Evolutionary conservation across 306 rosid species (phyloP).

Genomic region (Parietaria judaica): DNA sequence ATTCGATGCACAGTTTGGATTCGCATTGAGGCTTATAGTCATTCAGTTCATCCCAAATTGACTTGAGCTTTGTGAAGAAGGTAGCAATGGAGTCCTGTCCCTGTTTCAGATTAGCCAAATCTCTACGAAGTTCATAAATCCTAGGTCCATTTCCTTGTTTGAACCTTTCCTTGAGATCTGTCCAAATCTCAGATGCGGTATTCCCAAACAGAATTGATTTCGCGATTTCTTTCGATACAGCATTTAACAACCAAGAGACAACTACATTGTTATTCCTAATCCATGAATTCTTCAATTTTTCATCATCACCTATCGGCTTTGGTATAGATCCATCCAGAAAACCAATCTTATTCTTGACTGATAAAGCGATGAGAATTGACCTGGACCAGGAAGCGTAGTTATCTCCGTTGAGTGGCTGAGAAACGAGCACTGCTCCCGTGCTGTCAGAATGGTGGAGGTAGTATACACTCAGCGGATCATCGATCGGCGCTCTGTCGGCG

Average conservation of each 20-base stretch:
- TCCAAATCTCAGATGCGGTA: not conserved
- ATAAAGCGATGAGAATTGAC: too few relatives aligned
- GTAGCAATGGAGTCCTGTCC: not conserved
- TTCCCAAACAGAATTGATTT: not conserved
- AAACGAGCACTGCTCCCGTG: too few relatives aligned
- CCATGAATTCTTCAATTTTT: not conserved
- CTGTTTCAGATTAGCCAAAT: not conserved
- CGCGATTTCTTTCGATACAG: not conserved
- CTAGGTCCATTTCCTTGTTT: not conserved
- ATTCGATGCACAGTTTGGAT: too few relatives aligned
- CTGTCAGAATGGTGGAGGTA: too few relatives aligned
- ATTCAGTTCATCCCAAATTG: not conserved
- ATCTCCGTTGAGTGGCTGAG: too few relatives aligned
- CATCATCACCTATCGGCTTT: not conserved
- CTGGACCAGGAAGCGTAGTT: too few relatives aligned
- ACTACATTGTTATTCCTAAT: not conserved
- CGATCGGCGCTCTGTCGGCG: too few relatives aligned
- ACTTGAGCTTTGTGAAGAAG: not conserved
- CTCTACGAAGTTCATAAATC: not conserved
- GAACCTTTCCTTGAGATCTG: not conserved
- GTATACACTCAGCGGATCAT: too few relatives aligned
- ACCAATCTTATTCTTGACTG: too few relatives aligned
- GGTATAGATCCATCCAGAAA: not conserved
- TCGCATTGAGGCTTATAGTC: not conserved
- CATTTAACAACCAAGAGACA: not conserved